Evolutionary conservation across 495 filamentous ascomycete genomes (phyloP), one percentile per base, ranked within the genome.

Genomic region (Schizothecium vesticola): DNA sequence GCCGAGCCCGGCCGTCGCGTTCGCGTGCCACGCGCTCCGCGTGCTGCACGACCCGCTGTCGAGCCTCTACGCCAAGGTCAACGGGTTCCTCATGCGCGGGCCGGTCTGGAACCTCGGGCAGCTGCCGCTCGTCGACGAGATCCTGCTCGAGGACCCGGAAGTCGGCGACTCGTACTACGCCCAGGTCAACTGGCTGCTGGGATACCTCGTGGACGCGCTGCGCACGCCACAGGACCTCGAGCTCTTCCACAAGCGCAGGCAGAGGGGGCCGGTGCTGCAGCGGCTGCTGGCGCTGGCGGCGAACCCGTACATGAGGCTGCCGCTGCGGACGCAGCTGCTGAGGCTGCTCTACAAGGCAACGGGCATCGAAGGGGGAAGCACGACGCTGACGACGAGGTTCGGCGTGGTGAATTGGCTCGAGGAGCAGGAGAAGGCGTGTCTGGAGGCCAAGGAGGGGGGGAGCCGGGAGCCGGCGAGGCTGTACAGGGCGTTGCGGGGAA

Each of bases 51-150:
- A 94, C 68, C 94, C 95, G 10, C 81, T 91, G 57, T 91, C 97
- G 72, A 88, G 87, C 68, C 84, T 98, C 51, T 99, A 97, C 73
- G 85, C 87, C 29, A 96, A 96, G 73, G 80, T 94, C 81, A 97
- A 97, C 81, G 83, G 84, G 24, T 94, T 94, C 76, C 86, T 99
- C 58, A 89, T 90, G 55, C 87, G 86, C 60, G 84, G 87, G 0
- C 94, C 95, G 2, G 74, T 81, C 10, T 96, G 94, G 91, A 84
- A 87, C 25, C 69, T 90, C 21, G 84, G 88, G 56, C 90, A 89
- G 74, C 81, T 97, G 61, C 94, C 93, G 1, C 88, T 92, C 74
- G 86, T 95, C 56, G 84, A 92, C 68, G 87, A 86, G 71, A 87
- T 95, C 57, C 76, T 96, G 64, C 80, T 89, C 3, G 86, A 88